Percentiles rank a stretch among this genome's conserved stretches.
Conservation (phyloP, 345 rosid species). For the Draba incana region DNA sequence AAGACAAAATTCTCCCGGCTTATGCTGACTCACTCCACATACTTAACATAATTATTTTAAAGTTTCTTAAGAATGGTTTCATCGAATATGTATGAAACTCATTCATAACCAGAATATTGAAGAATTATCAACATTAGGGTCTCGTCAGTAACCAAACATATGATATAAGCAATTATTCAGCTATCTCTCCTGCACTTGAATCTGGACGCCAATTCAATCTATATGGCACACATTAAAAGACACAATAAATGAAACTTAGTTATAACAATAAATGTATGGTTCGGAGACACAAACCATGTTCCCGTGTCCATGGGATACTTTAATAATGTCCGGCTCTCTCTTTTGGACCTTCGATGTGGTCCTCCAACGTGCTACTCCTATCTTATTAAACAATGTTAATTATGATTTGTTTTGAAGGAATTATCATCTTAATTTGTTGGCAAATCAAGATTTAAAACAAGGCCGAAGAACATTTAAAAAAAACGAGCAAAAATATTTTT, state of each 20-base stretch:
- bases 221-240: slow-evolving; percentile 6
- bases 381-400: neutral
- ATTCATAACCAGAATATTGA: slow-evolving; percentile 9
- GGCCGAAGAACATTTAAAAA: neutral
- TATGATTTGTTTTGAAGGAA: neutral
- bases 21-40: slow-evolving; percentile 33
- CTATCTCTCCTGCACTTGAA: slow-evolving; percentile 9
- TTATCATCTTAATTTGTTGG: neutral
- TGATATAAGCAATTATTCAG: neutral
- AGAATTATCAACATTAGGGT: slow-evolving; percentile 17
- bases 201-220: slow-evolving; percentile 24
- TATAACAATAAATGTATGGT: slow-evolving; percentile 7
- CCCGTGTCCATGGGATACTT: slow-evolving; percentile 5
- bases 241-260: neutral
- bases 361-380: neutral
- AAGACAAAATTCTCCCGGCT: slow-evolving; percentile 25
- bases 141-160: slow-evolving; percentile 25
- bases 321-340: neutral
- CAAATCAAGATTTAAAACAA: neutral
- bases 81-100: slow-evolving; percentile 2
- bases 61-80: neutral
- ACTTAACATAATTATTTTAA: slow-evolving; percentile 10
- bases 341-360: slow-evolving; percentile 6
- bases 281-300: slow-evolving; percentile 12
- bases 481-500: too few relatives aligned